These are phyloP conservation scores for Suillus variegatus DNA, from an alignment of 768 basidiomycete genomes.

Conservation along the genomic window DNA sequence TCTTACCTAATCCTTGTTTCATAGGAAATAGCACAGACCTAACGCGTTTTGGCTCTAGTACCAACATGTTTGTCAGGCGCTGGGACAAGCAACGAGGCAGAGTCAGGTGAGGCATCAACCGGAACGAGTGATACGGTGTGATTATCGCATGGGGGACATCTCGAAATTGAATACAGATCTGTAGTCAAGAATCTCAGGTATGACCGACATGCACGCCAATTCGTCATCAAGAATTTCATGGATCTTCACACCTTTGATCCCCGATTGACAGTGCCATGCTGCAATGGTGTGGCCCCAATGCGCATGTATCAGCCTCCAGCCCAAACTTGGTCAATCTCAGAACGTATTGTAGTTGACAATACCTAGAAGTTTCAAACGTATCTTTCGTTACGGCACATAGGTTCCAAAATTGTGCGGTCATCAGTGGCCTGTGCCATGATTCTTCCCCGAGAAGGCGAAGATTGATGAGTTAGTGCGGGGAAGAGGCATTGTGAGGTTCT, in stretches of 20 bases:
- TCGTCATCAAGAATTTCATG: not conserved
- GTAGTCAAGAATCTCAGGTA: slow-evolving; percentile 1
- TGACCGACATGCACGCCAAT: slow-evolving; percentile 2
- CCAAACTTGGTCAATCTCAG: not conserved
- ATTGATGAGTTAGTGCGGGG: slow-evolving; percentile 7
- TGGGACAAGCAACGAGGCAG: slow-evolving; percentile 3
- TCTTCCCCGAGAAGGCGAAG: slow-evolving; percentile 11
- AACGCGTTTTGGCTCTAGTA: not conserved
- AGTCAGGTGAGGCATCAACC: slow-evolving; percentile 6
- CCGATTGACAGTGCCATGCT: not conserved
- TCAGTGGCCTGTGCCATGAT: not conserved
- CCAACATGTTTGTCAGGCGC: not conserved
- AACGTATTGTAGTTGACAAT: slow-evolving; percentile 3
- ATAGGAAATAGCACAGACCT: not conserved
- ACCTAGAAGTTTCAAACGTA: slow-evolving; percentile 17
- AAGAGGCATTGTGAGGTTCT: slow-evolving; percentile 8
- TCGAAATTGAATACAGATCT: not conserved
- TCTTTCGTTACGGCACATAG: slow-evolving; percentile 17
- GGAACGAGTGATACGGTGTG: not conserved
- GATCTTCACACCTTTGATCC: not conserved
- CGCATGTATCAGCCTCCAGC: not conserved
- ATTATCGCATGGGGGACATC: slow-evolving; percentile 4
- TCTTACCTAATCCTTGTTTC: not conserved
- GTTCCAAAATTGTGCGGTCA: slow-evolving; percentile 19
- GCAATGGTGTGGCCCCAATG: not conserved